These are phyloP conservation scores for Plantago ovata DNA, from an alignment of 257 asterid genomes.

Conservation along the genomic window DNA sequence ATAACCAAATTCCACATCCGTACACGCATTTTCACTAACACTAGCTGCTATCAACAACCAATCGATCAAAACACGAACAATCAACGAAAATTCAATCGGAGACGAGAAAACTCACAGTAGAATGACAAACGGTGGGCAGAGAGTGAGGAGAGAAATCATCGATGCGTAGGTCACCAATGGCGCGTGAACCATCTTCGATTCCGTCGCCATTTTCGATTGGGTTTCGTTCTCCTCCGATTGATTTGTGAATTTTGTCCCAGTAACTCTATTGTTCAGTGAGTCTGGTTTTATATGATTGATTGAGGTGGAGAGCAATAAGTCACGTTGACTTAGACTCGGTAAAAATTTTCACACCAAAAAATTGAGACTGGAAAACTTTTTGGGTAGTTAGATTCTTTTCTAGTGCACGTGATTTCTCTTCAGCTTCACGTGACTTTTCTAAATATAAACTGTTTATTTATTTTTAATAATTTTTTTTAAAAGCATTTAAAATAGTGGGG, in stretches of 20 bases:
- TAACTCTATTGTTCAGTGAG: not conserved
- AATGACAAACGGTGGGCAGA: constrained; percentile 93
- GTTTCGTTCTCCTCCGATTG: not conserved
- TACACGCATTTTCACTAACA: too few species aligned
- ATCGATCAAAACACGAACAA: not conserved
- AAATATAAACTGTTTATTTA: too few species aligned
- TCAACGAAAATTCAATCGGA: constrained; percentile 19
- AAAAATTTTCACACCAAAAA: not conserved
- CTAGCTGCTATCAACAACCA: too few species aligned
- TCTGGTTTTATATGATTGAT: too few species aligned
- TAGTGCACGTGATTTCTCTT: not conserved
- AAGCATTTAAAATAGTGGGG: too few species aligned
- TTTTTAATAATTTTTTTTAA: too few species aligned
- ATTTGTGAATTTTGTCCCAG: not conserved
- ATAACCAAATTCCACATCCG: too few species aligned
- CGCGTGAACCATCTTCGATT: constrained; percentile 65
- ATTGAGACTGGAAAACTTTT: too few species aligned
- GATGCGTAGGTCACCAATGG: constrained; percentile 77
- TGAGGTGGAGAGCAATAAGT: not conserved
- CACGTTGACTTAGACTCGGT: not conserved
- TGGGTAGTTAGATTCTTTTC: too few species aligned
- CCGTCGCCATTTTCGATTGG: constrained; percentile 44
- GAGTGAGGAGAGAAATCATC: constrained; percentile 70
- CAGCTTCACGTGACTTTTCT: constrained; percentile 23
- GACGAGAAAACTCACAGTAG: constrained; percentile 52